A percentile compares a stretch with the other conserved stretches of the same genome.
Conservation (phyloP, 2,329 filamentous ascomycete genomes). For the Colletotrichum lini region DNA sequence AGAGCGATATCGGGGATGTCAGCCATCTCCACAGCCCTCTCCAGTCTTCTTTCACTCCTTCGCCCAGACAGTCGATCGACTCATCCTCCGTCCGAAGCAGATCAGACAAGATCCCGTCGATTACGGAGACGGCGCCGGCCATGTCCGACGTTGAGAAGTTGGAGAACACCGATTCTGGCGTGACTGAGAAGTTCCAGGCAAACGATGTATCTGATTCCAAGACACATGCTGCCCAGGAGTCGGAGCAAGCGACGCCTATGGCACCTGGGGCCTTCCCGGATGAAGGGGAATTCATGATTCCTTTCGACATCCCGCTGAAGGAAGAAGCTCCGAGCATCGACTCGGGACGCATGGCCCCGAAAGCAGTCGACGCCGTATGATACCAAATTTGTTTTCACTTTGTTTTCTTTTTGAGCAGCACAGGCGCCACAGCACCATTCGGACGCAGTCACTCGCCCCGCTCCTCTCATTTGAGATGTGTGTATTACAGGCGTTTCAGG, state of each 20-base stretch:
- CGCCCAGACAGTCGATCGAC: slow-evolving; percentile 41
- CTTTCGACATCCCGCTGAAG: slow-evolving; percentile 28
- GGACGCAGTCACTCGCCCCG: background rate
- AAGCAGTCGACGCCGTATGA: slow-evolving; percentile 30
- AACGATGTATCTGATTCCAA: slow-evolving; percentile 10
- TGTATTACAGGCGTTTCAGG: slow-evolving; percentile 30
- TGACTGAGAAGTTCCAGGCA: slow-evolving; percentile 9
- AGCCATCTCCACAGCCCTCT: slow-evolving; percentile 64
- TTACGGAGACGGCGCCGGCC: slow-evolving; percentile 25
- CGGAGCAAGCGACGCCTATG: slow-evolving; percentile 27
- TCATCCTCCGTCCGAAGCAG: slow-evolving; percentile 42
- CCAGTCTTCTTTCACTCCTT: slow-evolving; percentile 60
- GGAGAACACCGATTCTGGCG: background rate
- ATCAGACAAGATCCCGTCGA: slow-evolving; percentile 34
- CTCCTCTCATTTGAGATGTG: slow-evolving; percentile 7
- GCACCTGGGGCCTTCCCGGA: slow-evolving; percentile 37
- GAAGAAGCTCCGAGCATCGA: slow-evolving; percentile 31
- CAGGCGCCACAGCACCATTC: slow-evolving; percentile 5
- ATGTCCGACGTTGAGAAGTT: slow-evolving; percentile 16
- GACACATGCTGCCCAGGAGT: slow-evolving; percentile 13
- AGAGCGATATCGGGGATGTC: slow-evolving; percentile 74
- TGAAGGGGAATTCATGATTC: slow-evolving; percentile 27
- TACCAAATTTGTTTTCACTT: slow-evolving; percentile 29
- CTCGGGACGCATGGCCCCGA: slow-evolving; percentile 19
- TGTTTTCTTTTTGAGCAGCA: background rate